A percentile compares a stretch with the other conserved stretches of the same genome.
These are phyloP conservation scores for Acanthamoeba castellanii DNA, from an alignment of 208 protist genomes.

Conservation along the genomic window DNA sequence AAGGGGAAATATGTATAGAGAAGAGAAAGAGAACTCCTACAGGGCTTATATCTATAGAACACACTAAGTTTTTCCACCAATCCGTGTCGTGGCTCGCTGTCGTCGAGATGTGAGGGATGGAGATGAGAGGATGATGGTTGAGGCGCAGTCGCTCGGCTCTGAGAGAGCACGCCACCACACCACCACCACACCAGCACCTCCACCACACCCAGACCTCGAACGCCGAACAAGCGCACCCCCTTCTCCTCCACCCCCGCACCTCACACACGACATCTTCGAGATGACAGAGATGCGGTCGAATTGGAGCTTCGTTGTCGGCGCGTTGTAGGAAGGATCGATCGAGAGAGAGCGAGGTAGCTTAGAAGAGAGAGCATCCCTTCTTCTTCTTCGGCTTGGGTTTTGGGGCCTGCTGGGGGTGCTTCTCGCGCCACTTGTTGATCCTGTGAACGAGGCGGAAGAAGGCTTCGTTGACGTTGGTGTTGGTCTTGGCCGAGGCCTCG, in stretches of 20 bases:
- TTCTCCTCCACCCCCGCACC: not conserved
- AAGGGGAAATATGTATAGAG: slow-evolving; percentile 42
- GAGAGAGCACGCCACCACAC: not conserved
- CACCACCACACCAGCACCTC: not conserved
- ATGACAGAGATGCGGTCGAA: slow-evolving; percentile 37
- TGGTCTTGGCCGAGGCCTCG: slow-evolving; percentile 82
- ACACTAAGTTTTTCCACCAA: slow-evolving; percentile 3
- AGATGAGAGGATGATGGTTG: not conserved
- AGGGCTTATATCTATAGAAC: slow-evolving; percentile 30
- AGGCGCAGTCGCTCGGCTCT: not conserved
- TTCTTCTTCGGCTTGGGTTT: slow-evolving; percentile 75
- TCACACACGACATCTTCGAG: slow-evolving; percentile 23
- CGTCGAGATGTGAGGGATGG: not conserved
- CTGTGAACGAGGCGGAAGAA: slow-evolving; percentile 80
- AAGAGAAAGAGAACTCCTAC: not conserved
- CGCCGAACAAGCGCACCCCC: not conserved
- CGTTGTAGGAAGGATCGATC: not conserved
- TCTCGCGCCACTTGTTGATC: slow-evolving; percentile 79
- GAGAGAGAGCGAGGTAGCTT: not conserved
- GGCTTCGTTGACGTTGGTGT: slow-evolving; percentile 80
- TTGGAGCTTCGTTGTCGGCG: slow-evolving; percentile 25
- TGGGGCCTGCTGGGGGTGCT: slow-evolving; percentile 70
- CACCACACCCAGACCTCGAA: not conserved
- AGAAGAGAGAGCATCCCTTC: slow-evolving; percentile 73
- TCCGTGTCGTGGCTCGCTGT: not conserved